Base-by-base conservation (phyloP, 768 basidiomycete species). In the Brasilioporus rufonigricans region DNA sequence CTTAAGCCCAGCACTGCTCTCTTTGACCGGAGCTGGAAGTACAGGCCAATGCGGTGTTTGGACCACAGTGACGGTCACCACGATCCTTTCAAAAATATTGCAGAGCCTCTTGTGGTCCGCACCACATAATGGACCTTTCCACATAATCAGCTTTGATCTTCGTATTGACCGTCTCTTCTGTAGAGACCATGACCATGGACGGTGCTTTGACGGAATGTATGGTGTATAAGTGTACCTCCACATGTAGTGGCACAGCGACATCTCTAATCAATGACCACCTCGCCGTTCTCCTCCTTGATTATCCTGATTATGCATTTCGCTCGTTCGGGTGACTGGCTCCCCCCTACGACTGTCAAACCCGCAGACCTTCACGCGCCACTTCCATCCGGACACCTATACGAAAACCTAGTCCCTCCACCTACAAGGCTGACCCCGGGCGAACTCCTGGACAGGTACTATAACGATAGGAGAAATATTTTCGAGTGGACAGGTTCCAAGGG, bases 291-390 rank as follows among this genome's bases (percentile, higher is more conserved):
- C 35, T 40, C 41, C 13, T 13, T n/a, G n/a, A n/a, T n/a, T 12
- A 24, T 27, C 14, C 10, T 19, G 13, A 51, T 14, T 0, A 65
- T 63, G 62, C 35, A 47, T 31, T 12, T 36, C 9, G 27, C 61
- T 23, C 10, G 7, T 0, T 21, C 11, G 0, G 41, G 38, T 33
- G 13, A 21, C 19, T 64, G 50, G 62, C 1, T 18, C 11, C 29
- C 35, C 9, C 63, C 62, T 1, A 5, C 31, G 19, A 48, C 62
- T 10, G 40, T 54, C 13, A 18, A 31, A 2, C 62, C 55, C 1
- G 29, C 16, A 8, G 35, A 57, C 4, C 58, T 64, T 19, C 33
- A 51, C 2, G 4, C 1, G 2, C 50, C 32, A 5, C 46, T 49
- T 48, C 43, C 55, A 2, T 13, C 40, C 4, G 41, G 32, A 24